Conservation (phyloP, 306 rosid genomes). For the Cucumis cinereus region DNA sequence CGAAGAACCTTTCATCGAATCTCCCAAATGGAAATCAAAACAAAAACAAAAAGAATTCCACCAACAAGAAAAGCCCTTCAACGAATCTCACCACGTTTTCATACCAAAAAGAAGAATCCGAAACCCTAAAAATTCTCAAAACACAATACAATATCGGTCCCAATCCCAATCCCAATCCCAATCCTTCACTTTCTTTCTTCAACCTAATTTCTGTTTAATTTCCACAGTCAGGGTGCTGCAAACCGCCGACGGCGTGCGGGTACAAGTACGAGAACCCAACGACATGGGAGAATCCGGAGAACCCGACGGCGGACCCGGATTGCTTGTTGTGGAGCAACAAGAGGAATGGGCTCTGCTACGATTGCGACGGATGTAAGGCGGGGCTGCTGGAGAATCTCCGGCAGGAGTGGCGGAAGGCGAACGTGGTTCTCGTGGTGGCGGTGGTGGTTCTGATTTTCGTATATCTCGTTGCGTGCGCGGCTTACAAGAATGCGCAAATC, state of each 20-base stretch:
- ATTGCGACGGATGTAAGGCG: constrained; percentile 73
- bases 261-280: constrained; percentile 65
- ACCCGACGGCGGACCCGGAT: constrained; percentile 45
- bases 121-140: background rate
- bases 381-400: constrained; percentile 69
- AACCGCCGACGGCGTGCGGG: constrained; percentile 72
- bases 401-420: constrained; percentile 78
- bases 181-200: background rate
- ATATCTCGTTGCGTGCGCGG: constrained; percentile 74
- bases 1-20: background rate
- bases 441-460: constrained; percentile 58
- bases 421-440: constrained; percentile 55
- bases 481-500: constrained; percentile 81
- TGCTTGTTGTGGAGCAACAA: constrained; percentile 80
- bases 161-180: background rate
- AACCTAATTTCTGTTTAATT: background rate
- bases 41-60: background rate
- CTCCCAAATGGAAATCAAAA: background rate
- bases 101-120: background rate
- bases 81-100: background rate
- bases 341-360: constrained; percentile 57
- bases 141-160: background rate
- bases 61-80: background rate
- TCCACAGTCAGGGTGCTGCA: constrained; percentile 84
- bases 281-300: constrained; percentile 57